A percentile compares a stretch with the other conserved stretches of the same genome.
These are phyloP conservation scores for Yamadazyma pseudoaaseri DNA, from an alignment of 1,139 yeast genomes.

Conservation along the genomic window DNA sequence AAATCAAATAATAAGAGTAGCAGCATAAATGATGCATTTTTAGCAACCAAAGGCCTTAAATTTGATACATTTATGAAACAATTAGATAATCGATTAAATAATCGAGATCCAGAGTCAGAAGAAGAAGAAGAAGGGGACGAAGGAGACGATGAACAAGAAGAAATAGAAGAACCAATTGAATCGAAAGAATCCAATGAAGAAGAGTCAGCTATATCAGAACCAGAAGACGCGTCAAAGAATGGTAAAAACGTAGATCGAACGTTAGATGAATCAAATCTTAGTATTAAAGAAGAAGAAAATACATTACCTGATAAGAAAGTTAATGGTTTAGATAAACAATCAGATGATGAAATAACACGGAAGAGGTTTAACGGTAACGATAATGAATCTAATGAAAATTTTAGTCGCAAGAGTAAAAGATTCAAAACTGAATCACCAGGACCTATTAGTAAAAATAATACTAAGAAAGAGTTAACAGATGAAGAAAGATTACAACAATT, in stretches of 20 bases:
- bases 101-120: constrained; percentile 24
- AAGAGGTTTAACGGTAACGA: constrained; percentile 5
- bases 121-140: constrained; percentile 21
- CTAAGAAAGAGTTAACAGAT: constrained; percentile 18
- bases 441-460: constrained; percentile 7
- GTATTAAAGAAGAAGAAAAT: constrained; percentile 3
- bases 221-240: constrained; percentile 1
- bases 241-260: constrained; percentile 2
- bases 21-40: constrained; percentile 39
- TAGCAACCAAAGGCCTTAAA: constrained; percentile 36
- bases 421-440: constrained; percentile 17
- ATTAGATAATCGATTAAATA: constrained; percentile 32
- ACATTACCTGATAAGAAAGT: constrained; percentile 3
- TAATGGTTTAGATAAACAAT: constrained; percentile 12
- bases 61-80: constrained; percentile 39
- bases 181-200: constrained; percentile 13
- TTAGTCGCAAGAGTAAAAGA: constrained; percentile 7
- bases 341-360: constrained; percentile 15
- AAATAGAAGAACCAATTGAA: constrained; percentile 11
- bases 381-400: constrained; percentile 1
- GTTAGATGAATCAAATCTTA: background rate
- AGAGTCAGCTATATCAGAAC: constrained; percentile 10
- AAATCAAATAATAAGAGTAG: constrained; percentile 19
- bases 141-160: constrained; percentile 17
- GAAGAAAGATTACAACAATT: constrained; percentile 47